Conservation (phyloP, 106 monocot genomes). For the Alisma plantagoaquatica region DNA sequence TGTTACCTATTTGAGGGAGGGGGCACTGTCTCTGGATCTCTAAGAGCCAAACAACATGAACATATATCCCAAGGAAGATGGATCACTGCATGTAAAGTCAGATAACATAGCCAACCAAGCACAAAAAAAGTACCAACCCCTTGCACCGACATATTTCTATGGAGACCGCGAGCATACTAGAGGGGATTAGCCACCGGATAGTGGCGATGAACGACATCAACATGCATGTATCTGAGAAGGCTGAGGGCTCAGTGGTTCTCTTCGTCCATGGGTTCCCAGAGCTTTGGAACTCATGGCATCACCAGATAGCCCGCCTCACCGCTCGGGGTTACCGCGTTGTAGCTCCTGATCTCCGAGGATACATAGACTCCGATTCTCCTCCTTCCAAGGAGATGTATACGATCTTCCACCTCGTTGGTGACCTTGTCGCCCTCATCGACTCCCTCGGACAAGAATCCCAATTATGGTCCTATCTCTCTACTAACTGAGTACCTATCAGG, state of each 20-base stretch:
- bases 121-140: too few relatives aligned
- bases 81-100: too few relatives aligned
- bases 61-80: too few relatives aligned
- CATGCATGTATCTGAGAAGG: constrained; percentile 66
- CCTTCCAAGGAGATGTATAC: constrained; percentile 8
- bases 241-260: constrained; percentile 32
- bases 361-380: constrained; percentile 38
- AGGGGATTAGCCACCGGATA: constrained; percentile 17
- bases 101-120: too few relatives aligned
- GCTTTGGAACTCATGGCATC: constrained; percentile 72
- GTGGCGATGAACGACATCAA: constrained; percentile 42
- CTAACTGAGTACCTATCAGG: constrained; percentile 9
- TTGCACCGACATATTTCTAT: too few relatives aligned
- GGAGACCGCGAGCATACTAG: too few relatives aligned
- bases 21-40: too few relatives aligned
- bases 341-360: constrained; percentile 66
- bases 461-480: background rate
- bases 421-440: constrained; percentile 31
- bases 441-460: constrained; percentile 20
- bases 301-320: constrained; percentile 44
- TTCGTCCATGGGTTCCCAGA: constrained; percentile 70
- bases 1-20: too few relatives aligned
- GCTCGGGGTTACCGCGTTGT: constrained; percentile 40
- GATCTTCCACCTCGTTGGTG: constrained; percentile 37
- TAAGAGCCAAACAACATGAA: too few relatives aligned